Conservation (phyloP, 139 green algal genomes). For the Tetradesmus obliquus region DNA sequence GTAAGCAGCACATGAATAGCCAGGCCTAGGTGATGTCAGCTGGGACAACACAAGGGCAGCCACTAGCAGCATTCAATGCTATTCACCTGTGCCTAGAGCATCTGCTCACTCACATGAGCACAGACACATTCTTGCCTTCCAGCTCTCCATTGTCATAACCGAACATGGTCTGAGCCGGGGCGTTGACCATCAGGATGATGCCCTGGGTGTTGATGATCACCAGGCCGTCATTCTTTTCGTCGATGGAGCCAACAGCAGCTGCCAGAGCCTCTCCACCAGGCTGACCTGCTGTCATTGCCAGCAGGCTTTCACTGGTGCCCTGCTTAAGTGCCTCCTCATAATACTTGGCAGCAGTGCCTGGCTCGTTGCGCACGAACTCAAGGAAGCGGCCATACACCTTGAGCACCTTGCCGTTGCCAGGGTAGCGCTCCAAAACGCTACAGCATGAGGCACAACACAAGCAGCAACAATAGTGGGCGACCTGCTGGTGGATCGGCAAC, state of each 20-base stretch:
- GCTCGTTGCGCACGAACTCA: slow-evolving; percentile 57
- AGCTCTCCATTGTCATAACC: slow-evolving; percentile 56
- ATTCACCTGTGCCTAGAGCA: too few species aligned
- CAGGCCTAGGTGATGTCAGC: neutral
- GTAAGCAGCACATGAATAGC: neutral
- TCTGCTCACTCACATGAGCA: slow-evolving; percentile 19
- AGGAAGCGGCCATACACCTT: slow-evolving; percentile 55
- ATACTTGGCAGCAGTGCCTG: slow-evolving; percentile 44
- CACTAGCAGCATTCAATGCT: neutral
- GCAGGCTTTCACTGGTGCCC: slow-evolving; percentile 25
- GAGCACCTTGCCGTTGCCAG: slow-evolving; percentile 44
- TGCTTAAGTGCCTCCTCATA: slow-evolving; percentile 26
- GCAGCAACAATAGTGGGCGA: neutral
- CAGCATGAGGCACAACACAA: neutral
- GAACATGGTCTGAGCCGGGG: slow-evolving; percentile 3
- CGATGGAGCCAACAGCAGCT: neutral
- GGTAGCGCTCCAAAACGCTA: slow-evolving; percentile 48
- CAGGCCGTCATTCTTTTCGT: slow-evolving; percentile 47
- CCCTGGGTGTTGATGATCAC: slow-evolving; percentile 55
- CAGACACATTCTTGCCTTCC: slow-evolving; percentile 63
- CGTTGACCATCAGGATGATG: slow-evolving; percentile 31
- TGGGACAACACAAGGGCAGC: neutral
- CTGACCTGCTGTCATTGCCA: slow-evolving; percentile 20
- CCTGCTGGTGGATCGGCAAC: neutral
- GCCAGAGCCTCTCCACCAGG: neutral